A percentile compares a stretch with the other conserved stretches of the same genome.
Conservation (phyloP, 176 grass and related monocot species). For the Phoenix roebelenii region DNA sequence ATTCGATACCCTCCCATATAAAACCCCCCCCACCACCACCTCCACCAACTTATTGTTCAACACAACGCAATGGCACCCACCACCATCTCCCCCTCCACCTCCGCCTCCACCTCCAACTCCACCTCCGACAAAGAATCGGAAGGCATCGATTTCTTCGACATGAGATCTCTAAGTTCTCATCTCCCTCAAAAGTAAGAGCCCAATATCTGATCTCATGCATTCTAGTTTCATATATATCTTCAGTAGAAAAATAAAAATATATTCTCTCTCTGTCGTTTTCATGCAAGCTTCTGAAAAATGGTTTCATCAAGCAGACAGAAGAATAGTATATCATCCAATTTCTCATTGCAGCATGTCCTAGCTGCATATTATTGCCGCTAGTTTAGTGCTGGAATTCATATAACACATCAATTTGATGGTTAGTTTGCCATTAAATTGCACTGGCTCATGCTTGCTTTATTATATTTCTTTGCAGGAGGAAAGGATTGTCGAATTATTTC, state of each 20-base stretch:
- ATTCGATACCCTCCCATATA: not conserved
- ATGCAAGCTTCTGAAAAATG: no score
- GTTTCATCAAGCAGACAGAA: no score
- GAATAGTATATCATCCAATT: no score
- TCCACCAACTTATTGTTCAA: no score
- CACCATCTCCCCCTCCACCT: not conserved
- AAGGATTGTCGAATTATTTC: slow-evolving; percentile 6
- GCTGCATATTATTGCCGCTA: not conserved
- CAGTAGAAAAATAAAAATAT: no score
- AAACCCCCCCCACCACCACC: not conserved
- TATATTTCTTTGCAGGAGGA: not conserved
- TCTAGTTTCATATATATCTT: no score
- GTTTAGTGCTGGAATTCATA: not conserved
- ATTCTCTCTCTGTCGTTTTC: no score
- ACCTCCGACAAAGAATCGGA: no score
- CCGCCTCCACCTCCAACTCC: no score
- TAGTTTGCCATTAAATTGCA: no score
- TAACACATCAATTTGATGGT: not conserved
- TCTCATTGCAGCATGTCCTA: no score
- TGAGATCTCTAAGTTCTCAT: not conserved
- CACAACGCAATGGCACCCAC: not conserved
- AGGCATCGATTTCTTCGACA: not conserved
- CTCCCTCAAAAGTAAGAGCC: slow-evolving; percentile 3
- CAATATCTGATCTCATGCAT: no score
- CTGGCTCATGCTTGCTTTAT: not conserved